phyloP scores from a whole-genome alignment of 257 asterid genomes.

The Petrea volubilis region DNA sequence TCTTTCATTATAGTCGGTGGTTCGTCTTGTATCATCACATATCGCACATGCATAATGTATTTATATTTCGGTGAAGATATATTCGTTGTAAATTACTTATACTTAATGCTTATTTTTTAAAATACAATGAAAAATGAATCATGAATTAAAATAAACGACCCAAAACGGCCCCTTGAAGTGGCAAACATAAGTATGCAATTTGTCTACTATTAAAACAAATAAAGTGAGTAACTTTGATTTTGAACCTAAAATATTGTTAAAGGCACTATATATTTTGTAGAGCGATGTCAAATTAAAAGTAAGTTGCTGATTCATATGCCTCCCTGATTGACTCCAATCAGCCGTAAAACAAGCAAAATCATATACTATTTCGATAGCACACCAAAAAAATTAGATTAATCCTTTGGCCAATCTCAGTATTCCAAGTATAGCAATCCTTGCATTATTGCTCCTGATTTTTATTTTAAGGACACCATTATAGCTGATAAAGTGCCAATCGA shows the following conservation, averaged over 20 bases:
- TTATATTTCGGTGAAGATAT: no score
- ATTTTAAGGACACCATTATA: not conserved
- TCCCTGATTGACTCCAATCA: constrained; percentile 24
- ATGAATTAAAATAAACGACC: no score
- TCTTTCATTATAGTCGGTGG: no score
- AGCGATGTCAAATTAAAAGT: constrained; percentile 28
- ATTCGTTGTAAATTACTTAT: no score
- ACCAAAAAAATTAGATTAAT: not conserved
- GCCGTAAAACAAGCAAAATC: constrained; percentile 1
- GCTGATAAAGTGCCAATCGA: not conserved
- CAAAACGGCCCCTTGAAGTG: no score
- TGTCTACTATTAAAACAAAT: no score
- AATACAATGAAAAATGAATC: no score
- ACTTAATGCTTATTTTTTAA: no score
- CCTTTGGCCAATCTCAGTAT: constrained; percentile 28
- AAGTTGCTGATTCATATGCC: constrained; percentile 27
- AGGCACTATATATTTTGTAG: constrained; percentile 5
- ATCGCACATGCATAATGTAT: no score
- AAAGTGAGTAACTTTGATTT: no score
- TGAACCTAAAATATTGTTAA: constrained; percentile 9
- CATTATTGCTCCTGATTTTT: constrained; percentile 19
- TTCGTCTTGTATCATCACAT: no score
- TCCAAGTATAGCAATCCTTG: constrained; percentile 33
- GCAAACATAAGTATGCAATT: no score
- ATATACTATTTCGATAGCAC: constrained; percentile 6